Evolutionary conservation across 768 basidiomycete species (phyloP).

Genomic region (Porphyrellus cyaneotinctus): DNA sequence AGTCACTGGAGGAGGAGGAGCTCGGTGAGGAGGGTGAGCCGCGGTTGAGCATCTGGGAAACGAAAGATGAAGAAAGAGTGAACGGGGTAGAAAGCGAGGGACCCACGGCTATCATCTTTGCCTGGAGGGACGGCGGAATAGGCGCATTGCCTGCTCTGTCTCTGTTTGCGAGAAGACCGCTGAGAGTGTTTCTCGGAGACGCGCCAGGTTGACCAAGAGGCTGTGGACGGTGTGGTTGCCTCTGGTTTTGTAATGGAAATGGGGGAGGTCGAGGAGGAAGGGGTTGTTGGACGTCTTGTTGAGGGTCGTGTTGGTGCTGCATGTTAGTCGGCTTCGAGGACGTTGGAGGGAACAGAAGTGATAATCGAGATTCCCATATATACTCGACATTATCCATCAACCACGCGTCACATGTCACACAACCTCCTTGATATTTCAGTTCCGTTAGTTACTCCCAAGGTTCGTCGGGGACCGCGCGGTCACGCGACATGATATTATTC

Average conservation of each 20-base stretch:
- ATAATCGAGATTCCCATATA: slow-evolving; percentile 37
- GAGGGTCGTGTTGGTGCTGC: slow-evolving; percentile 19
- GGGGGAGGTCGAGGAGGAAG: background rate
- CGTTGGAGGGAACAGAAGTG: slow-evolving; percentile 20
- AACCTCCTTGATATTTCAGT: no score
- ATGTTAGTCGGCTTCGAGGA: slow-evolving; percentile 14
- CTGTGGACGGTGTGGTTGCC: slow-evolving; percentile 17
- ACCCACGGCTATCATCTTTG: slow-evolving; percentile 88
- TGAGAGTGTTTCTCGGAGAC: slow-evolving; percentile 28
- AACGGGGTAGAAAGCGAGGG: background rate
- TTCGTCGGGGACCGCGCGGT: no score
- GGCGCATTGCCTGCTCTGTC: slow-evolving; percentile 49
- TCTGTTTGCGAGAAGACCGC: slow-evolving; percentile 43
- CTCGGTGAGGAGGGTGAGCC: slow-evolving; percentile 27
- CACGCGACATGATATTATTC: background rate
- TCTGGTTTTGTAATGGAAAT: background rate
- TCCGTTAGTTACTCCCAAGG: no score
- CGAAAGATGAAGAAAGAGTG: slow-evolving; percentile 12
- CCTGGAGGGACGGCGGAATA: slow-evolving; percentile 86
- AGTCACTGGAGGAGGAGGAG: slow-evolving; percentile 36
- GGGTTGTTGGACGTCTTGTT: slow-evolving; percentile 6
- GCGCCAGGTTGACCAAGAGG: slow-evolving; percentile 7
- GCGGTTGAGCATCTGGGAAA: slow-evolving; percentile 45
- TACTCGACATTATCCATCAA: slow-evolving; percentile 11
- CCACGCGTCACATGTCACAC: background rate